Base-by-base conservation (phyloP, 768 basidiomycete species). In the Rhodotorula taiwanensis region DNA sequence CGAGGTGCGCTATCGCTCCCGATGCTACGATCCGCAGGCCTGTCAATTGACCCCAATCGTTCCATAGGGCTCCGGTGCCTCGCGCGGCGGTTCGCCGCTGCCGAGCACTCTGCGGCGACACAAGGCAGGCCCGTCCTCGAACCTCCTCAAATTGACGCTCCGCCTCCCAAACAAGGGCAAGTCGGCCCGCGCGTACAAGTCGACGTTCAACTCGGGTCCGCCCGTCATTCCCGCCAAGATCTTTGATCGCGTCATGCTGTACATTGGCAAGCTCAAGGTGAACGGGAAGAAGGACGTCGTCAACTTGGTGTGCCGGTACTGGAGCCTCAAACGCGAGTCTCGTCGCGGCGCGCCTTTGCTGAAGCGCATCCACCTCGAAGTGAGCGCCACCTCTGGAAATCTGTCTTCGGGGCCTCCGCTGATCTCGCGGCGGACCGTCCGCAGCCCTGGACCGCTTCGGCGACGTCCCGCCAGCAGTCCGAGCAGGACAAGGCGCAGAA, bases 301-400 rank as follows among this genome's bases (percentile, higher is more conserved):
- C 18, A 81, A 84, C 52, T 76, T 83, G 71, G 79, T 92, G 36
- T 93, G 88, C 72, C 83, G 84, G 72, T 99, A 97, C 73, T 99
- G 95, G 95, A 97, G 95, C 76, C 75, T 99, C 75, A 98, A 99
- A 77, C 80, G 95, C 7, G 94, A 98, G 74, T 89, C 84, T 2
- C 81, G 95, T 65, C 77, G 94, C 44, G 95, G 95, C 7, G 95
- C 95, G 14, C 94, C 95, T 16, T 76, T 98, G 64, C 76, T 99
- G 69, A 98, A 98, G 76, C 75, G 95, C 56, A 74, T 99, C 60
- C 92, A 99, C 77, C 79, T 98, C 31, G 94, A 99, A 75, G 80
- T 80, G 55, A 59, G 77, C 52, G 18, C 33, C 34, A 21, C n/a
- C 23, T 30, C 34, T 27, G 44, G 15, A 31, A 30, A 30, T 33